phyloP scores from a whole-genome alignment of 192 early-diverging fungal genomes.

The Dissophora globulifera region DNA sequence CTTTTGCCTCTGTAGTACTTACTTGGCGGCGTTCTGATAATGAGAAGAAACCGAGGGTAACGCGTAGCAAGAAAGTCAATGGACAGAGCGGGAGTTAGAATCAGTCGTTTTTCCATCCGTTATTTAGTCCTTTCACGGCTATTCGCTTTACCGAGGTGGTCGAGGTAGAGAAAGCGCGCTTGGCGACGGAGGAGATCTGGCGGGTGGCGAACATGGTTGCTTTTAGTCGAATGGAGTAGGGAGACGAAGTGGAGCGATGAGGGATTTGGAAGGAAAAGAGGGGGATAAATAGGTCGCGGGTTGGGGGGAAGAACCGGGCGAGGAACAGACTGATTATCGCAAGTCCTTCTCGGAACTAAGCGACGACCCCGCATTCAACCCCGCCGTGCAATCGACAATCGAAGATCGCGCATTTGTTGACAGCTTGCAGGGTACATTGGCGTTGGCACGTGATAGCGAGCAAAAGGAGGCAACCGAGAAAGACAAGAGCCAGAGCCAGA shows the following conservation, averaged over 20 bases:
- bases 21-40: slow-evolving; percentile 56
- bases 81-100: too few relatives aligned
- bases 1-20: slow-evolving; percentile 21
- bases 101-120: not conserved
- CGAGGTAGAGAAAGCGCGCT: slow-evolving; percentile 69
- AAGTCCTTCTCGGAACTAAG: not conserved
- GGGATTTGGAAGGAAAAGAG: not conserved
- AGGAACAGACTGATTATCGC: not conserved
- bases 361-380: too few relatives aligned
- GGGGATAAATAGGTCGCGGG: not conserved
- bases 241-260: slow-evolving; percentile 20
- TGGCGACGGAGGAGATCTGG: slow-evolving; percentile 49
- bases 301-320: not conserved
- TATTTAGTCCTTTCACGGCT: not conserved
- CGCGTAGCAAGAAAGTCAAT: too few relatives aligned
- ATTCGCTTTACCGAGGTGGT: slow-evolving; percentile 55
- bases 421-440: too few relatives aligned
- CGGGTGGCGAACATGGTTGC: slow-evolving; percentile 40
- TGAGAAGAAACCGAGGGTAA: too few relatives aligned
- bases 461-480: not conserved
- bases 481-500: too few relatives aligned
- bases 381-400: too few relatives aligned
- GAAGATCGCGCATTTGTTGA: too few relatives aligned
- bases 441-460: slow-evolving; percentile 3
- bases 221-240: not conserved